A percentile compares a stretch with the other conserved stretches of the same genome.
phyloP scores from a whole-genome alignment of 164 flowering plant genomes.

The Berberis vulgaris region DNA sequence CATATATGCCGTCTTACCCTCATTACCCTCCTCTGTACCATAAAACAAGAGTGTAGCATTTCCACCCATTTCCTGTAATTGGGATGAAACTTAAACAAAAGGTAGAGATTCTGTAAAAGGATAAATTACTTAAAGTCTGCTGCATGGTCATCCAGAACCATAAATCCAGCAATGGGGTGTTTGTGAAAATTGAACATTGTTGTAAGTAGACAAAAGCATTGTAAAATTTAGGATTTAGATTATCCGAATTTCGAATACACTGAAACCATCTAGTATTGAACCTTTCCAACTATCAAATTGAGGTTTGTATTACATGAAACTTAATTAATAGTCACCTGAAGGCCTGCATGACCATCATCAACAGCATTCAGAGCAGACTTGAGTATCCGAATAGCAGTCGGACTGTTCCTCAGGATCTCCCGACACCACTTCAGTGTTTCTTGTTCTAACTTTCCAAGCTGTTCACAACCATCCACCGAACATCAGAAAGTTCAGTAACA shows the following conservation, averaged over 20 bases:
- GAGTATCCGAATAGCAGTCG: conserved; percentile 80
- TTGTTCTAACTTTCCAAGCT: conserved; percentile 71
- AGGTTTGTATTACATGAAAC: background rate
- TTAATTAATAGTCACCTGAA: conserved; percentile 46
- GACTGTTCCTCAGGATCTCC: conserved; percentile 85
- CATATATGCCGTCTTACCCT: conserved; percentile 76
- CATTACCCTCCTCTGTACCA: conserved; percentile 86
- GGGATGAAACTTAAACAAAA: background rate
- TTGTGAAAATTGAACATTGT: too few species aligned
- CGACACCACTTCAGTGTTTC: conserved; percentile 94
- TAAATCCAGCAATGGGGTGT: too few species aligned
- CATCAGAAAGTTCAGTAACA: background rate
- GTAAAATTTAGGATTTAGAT: too few species aligned
- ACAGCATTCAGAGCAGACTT: conserved; percentile 90
- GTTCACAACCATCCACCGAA: conserved; percentile 5
- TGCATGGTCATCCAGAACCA: background rate
- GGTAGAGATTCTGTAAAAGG: background rate
- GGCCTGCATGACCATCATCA: conserved; percentile 97
- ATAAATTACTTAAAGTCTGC: background rate
- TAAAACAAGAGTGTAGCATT: conserved; percentile 82
- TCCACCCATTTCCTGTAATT: conserved; percentile 59
- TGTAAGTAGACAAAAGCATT: too few species aligned
- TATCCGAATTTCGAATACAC: too few species aligned
- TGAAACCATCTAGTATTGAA: background rate
- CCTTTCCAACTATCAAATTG: background rate